A percentile compares a stretch with the other conserved stretches of the same genome.
These are phyloP conservation scores for Uncinocarpus reesii DNA, from an alignment of 2,329 filamentous ascomycete species.

Conservation along the genomic window DNA sequence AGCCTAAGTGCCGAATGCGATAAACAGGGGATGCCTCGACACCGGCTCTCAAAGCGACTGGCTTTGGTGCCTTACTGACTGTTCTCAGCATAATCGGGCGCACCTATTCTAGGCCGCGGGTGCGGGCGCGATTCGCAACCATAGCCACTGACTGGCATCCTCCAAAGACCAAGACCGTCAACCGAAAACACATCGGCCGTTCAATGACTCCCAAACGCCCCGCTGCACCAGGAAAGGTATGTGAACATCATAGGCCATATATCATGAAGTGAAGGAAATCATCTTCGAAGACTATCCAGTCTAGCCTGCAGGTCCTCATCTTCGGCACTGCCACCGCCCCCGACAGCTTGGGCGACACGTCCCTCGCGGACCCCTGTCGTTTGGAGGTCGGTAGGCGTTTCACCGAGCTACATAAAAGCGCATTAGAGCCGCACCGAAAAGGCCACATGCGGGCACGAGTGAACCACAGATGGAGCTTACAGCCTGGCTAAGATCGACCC, in stretches of 20 bases:
- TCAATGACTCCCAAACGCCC: constrained; percentile 14
- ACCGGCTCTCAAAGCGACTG: too few species aligned
- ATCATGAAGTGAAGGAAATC: constrained; percentile 15
- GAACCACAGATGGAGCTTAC: constrained; percentile 47
- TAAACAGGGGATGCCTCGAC: too few species aligned
- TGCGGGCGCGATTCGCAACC: background rate
- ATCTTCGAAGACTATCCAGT: constrained; percentile 69
- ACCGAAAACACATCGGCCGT: background rate
- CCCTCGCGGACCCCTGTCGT: constrained; percentile 61
- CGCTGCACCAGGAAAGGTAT: constrained; percentile 1
- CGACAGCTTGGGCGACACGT: constrained; percentile 76
- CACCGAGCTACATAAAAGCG: constrained; percentile 58
- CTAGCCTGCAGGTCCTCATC: constrained; percentile 92
- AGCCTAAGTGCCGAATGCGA: too few species aligned
- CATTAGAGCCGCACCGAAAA: constrained; percentile 23
- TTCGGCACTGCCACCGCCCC: constrained; percentile 53
- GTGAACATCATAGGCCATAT: background rate
- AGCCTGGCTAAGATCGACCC: constrained; percentile 78
- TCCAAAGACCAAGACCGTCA: background rate
- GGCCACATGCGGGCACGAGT: background rate
- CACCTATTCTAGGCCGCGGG: too few species aligned
- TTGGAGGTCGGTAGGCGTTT: constrained; percentile 78
- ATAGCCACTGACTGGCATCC: background rate
- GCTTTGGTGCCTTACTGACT: too few species aligned
- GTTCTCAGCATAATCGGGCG: too few species aligned